Evolutionary conservation across 208 protist species (phyloP), one percentile per base, ranked within the genome.

Genomic region (Sergeia podlipaevii): DNA sequence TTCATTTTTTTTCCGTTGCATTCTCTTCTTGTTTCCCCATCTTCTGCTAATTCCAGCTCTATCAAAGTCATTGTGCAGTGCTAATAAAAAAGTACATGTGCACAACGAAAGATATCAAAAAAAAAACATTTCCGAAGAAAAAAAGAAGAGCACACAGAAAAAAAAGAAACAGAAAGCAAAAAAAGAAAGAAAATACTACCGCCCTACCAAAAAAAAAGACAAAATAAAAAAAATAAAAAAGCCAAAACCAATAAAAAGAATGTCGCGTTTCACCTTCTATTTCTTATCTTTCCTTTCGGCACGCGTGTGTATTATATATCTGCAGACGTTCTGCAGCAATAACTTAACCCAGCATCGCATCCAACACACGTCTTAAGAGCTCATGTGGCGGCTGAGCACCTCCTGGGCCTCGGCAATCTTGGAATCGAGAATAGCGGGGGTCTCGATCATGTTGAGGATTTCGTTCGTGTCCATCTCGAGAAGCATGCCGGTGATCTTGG

Each of bases 401-500:
- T 90, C 75, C 44, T 97, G 56, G 18, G 98, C 98, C 85, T 99
- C 98, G 7, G 85, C 72, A 51, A 99, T 96, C 95, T 99, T 99
- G 56, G 76, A 75, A 53, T 81, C 58, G 52, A 99, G 86, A 41
- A 95, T 59, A 18, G 81, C 65, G 32, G 76, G 78, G 44, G 67
- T 91, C 60, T 99, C 97, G 46, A 98, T 80, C 57, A 99, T 91
- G 65, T 90, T 74, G 24, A 99, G 73, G 67, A 99, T 91, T 60
- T 98, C 96, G 46, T 62, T 55, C 71, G 91, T 95, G 62, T 98
- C 95, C 84, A 98, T 97, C 77, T 99, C 98, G 23, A 99, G 85
- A 8, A 99, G 80, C 98, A 99, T 99, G 75, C 98, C 98, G 36
- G 98, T 99, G 79, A 99, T 98, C 91, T 99, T 99, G 60, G 96